Base-by-base conservation (phyloP, 495 filamentous ascomycete genomes). In the Penicillium samsonianum region DNA sequence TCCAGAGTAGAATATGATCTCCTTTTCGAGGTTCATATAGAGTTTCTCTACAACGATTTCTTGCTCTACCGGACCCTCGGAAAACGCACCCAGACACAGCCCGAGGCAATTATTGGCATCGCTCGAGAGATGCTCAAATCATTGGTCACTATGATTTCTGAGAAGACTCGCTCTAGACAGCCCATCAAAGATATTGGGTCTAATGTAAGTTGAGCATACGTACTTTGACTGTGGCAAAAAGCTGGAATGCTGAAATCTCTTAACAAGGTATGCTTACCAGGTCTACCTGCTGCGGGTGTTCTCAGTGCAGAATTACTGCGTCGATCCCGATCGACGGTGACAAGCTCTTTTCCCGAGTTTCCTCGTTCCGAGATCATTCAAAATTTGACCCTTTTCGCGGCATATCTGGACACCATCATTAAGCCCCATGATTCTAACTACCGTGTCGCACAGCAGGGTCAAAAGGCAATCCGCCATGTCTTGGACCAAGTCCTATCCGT, bases 301-400 rank as follows among this genome's bases (percentile, higher is more conserved):
- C 72, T 87, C 1, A 81, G 77, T 17, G 73, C 79, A 42, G 83
- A 87, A 54, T 72, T 87, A 9, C 70, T 84, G 1, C 68, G 65
- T 16, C 55, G 42, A 17, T 60, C 60, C 20, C 60, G 50, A 12
- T 40, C 57, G 4, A 4, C 51, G 9, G 20, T 50, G 25, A 31
- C 25, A 20, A 11, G 25, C 10, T 17, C 45, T 22, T 41, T 16
- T 7, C 23, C 42, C 0, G 26, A 14, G 53, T 68, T 80, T 6
- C 77, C 81, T 0, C 76, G 82, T 12, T 84, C 83, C 0, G 78
- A 82, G 45, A 77, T 81, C n/a, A 81, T 86, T 17, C 83, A 86
- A 55, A 80, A 82, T 45, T 74, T 87, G 2, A 83, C 79, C 45
- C 72, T 84, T 44, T 82, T 86, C 49, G 61, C 64, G 0, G 63